phyloP scores from a whole-genome alignment of 495 filamentous ascomycete genomes.

The Neurospora cerealis region DNA sequence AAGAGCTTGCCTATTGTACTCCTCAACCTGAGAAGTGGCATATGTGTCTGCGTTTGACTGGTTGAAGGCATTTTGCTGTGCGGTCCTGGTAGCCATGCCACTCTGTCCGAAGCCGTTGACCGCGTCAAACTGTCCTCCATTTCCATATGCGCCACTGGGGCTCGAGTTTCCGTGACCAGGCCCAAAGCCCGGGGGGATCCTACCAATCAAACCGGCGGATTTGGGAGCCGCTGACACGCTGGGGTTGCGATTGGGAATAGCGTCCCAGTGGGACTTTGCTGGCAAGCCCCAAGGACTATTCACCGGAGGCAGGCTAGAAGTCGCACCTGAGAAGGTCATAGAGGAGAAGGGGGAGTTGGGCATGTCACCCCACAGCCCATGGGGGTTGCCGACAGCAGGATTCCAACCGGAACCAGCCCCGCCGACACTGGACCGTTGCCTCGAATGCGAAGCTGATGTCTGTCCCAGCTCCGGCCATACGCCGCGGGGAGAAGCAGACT shows the following conservation, averaged over 20 bases:
- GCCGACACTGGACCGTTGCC: neutral
- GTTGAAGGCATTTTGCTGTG: neutral
- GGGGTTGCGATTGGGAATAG: constrained; percentile 2
- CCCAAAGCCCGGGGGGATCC: constrained; percentile 1
- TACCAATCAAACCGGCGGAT: neutral
- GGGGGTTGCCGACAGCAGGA: neutral
- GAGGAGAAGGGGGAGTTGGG: constrained; percentile 14
- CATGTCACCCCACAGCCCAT: neutral
- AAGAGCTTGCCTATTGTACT: constrained; percentile 1
- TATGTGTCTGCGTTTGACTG: neutral
- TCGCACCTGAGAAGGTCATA: constrained; percentile 10
- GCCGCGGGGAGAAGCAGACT: neutral
- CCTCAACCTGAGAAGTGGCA: neutral
- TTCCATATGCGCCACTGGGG: neutral
- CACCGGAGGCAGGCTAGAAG: constrained; percentile 18
- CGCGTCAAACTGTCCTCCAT: neutral
- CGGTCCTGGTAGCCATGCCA: neutral
- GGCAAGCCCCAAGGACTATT: constrained; percentile 23
- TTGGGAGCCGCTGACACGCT: neutral
- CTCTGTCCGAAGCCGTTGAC: neutral
- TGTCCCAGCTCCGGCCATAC: constrained; percentile 6
- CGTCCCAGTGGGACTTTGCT: neutral
- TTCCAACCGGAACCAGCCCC: constrained; percentile 5
- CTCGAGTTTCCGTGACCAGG: neutral
- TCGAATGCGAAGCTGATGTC: neutral